phyloP scores from a whole-genome alignment of 495 filamentous ascomycete species.

The Neurospora tetraspora region DNA sequence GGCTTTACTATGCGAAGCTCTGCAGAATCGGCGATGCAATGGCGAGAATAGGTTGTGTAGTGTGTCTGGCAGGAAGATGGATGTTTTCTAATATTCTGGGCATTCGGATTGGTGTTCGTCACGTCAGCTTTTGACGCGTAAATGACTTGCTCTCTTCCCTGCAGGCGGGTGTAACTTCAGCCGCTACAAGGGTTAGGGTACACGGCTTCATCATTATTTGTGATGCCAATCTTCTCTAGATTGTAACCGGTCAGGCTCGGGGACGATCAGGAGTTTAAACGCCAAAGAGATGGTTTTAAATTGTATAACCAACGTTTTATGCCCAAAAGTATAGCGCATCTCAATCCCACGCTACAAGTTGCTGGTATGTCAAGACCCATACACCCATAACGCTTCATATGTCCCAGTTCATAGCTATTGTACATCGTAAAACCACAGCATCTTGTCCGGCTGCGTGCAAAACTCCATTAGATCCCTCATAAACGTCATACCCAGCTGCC shows the following conservation, averaged over 20 bases:
- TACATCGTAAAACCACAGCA: neutral
- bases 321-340: neutral
- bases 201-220: neutral
- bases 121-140: conserved; percentile 1
- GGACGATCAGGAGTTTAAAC: neutral
- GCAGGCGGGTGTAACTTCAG: neutral
- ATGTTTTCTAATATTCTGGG: neutral
- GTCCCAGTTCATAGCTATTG: neutral
- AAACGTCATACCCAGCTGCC: neutral
- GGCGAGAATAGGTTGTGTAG: neutral
- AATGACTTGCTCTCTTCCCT: neutral
- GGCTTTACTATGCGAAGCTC: neutral
- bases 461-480: neutral
- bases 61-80: neutral
- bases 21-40: neutral
- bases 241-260: neutral
- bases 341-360: neutral
- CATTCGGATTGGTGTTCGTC: neutral
- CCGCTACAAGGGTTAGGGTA: neutral
- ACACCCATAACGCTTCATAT: neutral
- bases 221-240: neutral
- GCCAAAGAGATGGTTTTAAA: neutral
- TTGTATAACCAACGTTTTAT: neutral
- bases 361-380: neutral
- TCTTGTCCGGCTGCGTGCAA: neutral